These are phyloP conservation scores for Fusarium mexicanum DNA, from an alignment of 2,329 filamentous ascomycete genomes.

Conservation along the genomic window DNA sequence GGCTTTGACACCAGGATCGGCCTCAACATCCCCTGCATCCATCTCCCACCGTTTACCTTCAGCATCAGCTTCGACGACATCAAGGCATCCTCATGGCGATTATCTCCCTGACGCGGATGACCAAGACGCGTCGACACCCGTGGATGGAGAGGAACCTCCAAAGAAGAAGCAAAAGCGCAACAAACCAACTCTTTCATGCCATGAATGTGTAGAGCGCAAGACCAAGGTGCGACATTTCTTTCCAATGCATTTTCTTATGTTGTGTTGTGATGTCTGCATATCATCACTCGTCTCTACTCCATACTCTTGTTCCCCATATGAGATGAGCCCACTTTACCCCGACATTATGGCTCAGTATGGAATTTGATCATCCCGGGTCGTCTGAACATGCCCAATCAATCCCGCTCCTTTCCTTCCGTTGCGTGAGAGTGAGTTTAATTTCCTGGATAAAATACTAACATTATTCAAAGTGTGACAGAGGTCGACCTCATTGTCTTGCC, in stretches of 20 bases:
- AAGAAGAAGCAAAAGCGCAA: slow-evolving; percentile 84
- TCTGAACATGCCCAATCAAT: neutral
- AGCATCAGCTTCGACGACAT: slow-evolving; percentile 28
- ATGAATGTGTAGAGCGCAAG: slow-evolving; percentile 83
- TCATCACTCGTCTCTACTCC: neutral
- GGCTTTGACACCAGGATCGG: slow-evolving; percentile 42
- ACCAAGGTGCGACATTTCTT: slow-evolving; percentile 68
- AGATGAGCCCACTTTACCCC: slow-evolving; percentile 32
- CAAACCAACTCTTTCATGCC: slow-evolving; percentile 82
- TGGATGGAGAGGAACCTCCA: slow-evolving; percentile 52
- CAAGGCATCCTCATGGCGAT: slow-evolving; percentile 30
- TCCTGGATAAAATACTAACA: slow-evolving; percentile 15
- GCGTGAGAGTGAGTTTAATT: neutral
- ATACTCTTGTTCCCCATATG: neutral
- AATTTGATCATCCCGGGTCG: neutral
- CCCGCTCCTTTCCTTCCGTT: neutral
- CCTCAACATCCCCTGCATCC: slow-evolving; percentile 43
- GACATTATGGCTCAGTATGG: neutral
- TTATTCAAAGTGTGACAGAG: slow-evolving; percentile 74
- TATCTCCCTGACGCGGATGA: slow-evolving; percentile 36
- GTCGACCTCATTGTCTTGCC: slow-evolving; percentile 73
- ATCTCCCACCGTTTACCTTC: slow-evolving; percentile 39
- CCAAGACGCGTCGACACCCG: slow-evolving; percentile 30
- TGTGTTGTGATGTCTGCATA: neutral
- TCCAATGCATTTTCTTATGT: slow-evolving; percentile 8